Evolutionary conservation across 2,329 filamentous ascomycete genomes (phyloP).

Genomic region (Aspergillus tubingensis): DNA sequence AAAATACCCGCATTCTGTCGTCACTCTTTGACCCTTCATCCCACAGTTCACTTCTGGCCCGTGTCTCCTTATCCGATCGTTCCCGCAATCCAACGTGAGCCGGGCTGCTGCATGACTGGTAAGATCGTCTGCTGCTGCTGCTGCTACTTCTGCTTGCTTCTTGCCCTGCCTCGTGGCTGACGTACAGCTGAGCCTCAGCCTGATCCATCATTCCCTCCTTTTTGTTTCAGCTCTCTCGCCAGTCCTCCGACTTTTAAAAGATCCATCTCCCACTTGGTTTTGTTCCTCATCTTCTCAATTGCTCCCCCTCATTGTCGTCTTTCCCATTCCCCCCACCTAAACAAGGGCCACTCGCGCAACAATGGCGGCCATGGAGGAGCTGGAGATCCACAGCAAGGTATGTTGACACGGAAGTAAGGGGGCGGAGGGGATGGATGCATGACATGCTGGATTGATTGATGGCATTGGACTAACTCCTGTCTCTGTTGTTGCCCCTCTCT

Average conservation of each 20-base stretch:
- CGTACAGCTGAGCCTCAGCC: neutral
- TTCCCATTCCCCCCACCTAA: neutral
- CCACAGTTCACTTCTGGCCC: no score
- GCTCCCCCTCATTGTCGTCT: neutral
- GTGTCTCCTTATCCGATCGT: no score
- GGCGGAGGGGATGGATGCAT: no score
- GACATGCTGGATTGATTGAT: no score
- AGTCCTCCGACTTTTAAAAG: no score
- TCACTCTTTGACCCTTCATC: no score
- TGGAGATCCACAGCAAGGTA: conserved; percentile 97
- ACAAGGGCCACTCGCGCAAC: conserved; percentile 15
- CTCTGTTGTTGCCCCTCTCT: conserved; percentile 1
- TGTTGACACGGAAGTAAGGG: conserved; percentile 31
- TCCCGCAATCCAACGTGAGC: no score
- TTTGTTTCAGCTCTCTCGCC: neutral
- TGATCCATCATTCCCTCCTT: neutral
- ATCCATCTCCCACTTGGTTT: no score
- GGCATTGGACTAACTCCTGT: conserved; percentile 10
- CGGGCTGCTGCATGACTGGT: no score
- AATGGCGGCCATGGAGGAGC: conserved; percentile 94
- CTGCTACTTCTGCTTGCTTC: no score
- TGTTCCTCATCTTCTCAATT: neutral
- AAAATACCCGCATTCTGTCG: no score
- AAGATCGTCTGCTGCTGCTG: no score
- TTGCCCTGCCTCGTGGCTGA: neutral